Evolutionary conservation across 116 monocot genomes (phyloP), one percentile per base, ranked within the genome.

Genomic region (Trichopus zeylanicus): DNA sequence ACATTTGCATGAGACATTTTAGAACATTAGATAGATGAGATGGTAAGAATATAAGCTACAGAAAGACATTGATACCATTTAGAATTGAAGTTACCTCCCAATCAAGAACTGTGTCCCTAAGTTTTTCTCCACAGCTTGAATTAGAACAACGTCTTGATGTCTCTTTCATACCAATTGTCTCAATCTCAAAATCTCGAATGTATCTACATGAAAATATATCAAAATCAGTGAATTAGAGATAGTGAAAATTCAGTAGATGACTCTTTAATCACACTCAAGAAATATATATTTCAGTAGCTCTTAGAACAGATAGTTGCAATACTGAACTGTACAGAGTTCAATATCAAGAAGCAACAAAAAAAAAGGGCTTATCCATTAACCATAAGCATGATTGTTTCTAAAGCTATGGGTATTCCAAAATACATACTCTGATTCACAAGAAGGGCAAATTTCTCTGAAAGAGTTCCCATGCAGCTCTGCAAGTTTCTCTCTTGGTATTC

Each of bases 391-490:
- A n/a, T n/a, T n/a, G n/a, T n/a, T n/a, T n/a, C n/a, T n/a, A n/a
- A n/a, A n/a, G n/a, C n/a, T n/a, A n/a, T n/a, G n/a, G n/a, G n/a
- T n/a, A n/a, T n/a, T n/a, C n/a, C 6, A 49, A 35, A n/a, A 28
- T 23, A 26, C 66, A 49, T 99, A 99, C 98, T 99, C 98, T 53
- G 38, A 52, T 73, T 83, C 88, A 73, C 98, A 99, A 29, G 77
- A 80, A 62, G 88, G 80, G 73, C 98, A 99, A 63, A 82, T 23
- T 82, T 99, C 98, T 53, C 67, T 82, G 61, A 99, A 99, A 26
- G 98, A 99, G 81, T 99, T 99, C 39, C 98, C 98, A 78, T 99
- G 98, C 70, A 92, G 62, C 75, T 99, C 98, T 64, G 98, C 75
- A 68, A 99, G 85, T 69, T 99, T 99, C 57, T 76, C 82, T 55